A percentile compares a stretch with the other conserved stretches of the same genome.
Evolutionary conservation across 805 yeast genomes (phyloP).

Genomic region (Lipomyces spencermartinsiae): DNA sequence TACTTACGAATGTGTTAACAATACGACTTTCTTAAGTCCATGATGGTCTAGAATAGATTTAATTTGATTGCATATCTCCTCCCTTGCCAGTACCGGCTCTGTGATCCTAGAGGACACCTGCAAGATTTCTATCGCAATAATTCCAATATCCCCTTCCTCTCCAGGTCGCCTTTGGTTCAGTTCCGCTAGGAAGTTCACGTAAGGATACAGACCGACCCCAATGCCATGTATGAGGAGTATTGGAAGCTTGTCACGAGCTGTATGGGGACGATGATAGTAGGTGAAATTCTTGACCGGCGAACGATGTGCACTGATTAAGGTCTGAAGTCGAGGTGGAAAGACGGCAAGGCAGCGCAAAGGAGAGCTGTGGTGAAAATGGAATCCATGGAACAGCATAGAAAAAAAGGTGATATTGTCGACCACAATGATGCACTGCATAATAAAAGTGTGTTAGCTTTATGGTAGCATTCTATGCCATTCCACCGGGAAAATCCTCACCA

Average conservation of each 20-base stretch:
- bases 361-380: slow-evolving; percentile 9
- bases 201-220: slow-evolving; percentile 14
- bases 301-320: slow-evolving; percentile 8
- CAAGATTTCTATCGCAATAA: slow-evolving; percentile 9
- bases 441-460: background rate
- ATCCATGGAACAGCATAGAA: background rate
- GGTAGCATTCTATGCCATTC: background rate
- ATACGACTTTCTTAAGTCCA: slow-evolving; percentile 7
- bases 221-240: slow-evolving; percentile 12
- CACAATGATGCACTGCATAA: background rate
- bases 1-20: slow-evolving; percentile 11
- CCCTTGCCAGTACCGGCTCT: slow-evolving; percentile 6
- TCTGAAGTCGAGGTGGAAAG: slow-evolving; percentile 7
- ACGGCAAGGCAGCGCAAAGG: slow-evolving; percentile 5
- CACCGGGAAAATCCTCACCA: background rate
- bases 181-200: slow-evolving; percentile 9
- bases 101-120: slow-evolving; percentile 9
- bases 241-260: slow-evolving; percentile 4
- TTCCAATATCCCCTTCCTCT: background rate
- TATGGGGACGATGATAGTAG: slow-evolving; percentile 12
- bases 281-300: slow-evolving; percentile 4
- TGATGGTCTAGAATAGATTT: background rate
- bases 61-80: slow-evolving; percentile 5
- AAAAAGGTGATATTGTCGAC: slow-evolving; percentile 8
- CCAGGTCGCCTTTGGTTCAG: background rate